Evolutionary conservation across 257 asterid species (phyloP), one percentile per base, ranked within the genome.

Genomic region (Handroanthus guayacan): DNA sequence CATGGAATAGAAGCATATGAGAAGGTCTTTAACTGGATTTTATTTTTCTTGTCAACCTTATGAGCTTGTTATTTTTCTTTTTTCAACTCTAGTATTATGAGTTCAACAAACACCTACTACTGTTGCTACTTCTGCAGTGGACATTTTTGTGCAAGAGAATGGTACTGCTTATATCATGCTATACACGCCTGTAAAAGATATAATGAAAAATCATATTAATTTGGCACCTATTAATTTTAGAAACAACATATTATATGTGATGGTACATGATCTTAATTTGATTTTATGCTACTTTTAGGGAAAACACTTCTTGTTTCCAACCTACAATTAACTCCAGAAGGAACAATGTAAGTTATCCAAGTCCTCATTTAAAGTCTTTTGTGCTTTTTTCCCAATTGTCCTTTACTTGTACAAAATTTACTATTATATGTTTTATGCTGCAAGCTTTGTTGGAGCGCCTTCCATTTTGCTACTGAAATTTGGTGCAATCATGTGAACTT

Each of bases 271-370:
- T 69, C 60, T 75, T 72, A 64, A 66, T 70, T 64, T 74, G 36
- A 45, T 61, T 60, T 67, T 17, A 64, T 74, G 20, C 12, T 76
- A 34, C 74, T 60, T 18, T 67, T 44, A 88, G 93, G 85, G 80
- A 62, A 62, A 66, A 31, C 44, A 76, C 76, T 65, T 55, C 64
- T 55, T 54, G 61, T 41, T 56, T 50, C 68, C 80, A 57, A 79
- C 72, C 79, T 79, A 51, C 74, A 50, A 69, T 60, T 16, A 71
- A 58, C 64, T 50, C 84, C 70, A 82, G 83, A 74, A 78, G 78
- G 47, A 81, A 78, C 60, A 75, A 57, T 5, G 90, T 86, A 75
- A 84, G 87, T 74, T 72, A n/a, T 64, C 61, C 65, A 54, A 58
- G 52, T 50, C 62, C 67, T 64, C 44, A 25, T 20, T 63, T 74